A percentile compares a stretch with the other conserved stretches of the same genome.
Evolutionary conservation across 2,329 filamentous ascomycete species (phyloP).

Genomic region (Fonsecaea monophora): DNA sequence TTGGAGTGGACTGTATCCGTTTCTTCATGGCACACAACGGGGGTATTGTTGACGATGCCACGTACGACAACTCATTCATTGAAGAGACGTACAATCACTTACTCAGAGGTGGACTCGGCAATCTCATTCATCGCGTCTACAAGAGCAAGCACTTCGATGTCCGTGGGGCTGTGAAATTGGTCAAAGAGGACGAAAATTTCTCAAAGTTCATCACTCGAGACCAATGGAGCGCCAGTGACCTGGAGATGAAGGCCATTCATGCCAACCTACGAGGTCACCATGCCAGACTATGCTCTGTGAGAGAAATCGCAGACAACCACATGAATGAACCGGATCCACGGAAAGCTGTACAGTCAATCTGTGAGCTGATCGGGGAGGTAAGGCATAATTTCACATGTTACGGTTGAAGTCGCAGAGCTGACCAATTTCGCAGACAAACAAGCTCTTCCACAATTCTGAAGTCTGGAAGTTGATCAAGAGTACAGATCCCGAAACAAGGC

Average conservation of each 20-base stretch:
- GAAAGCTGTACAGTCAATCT: slow-evolving; percentile 69
- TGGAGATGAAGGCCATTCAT: slow-evolving; percentile 44
- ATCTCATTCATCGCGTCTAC: slow-evolving; percentile 75
- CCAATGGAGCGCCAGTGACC: slow-evolving; percentile 43
- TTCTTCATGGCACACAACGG: slow-evolving; percentile 87
- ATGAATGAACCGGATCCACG: slow-evolving; percentile 61
- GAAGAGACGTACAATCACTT: slow-evolving; percentile 78
- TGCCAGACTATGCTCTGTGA: slow-evolving; percentile 17
- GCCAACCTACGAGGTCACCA: slow-evolving; percentile 12
- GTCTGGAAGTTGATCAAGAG: slow-evolving; percentile 70
- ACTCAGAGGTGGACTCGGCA: slow-evolving; percentile 79
- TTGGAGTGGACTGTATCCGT: slow-evolving; percentile 84
- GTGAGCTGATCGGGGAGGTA: slow-evolving; percentile 68
- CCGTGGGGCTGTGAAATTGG: slow-evolving; percentile 61
- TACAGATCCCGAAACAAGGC: slow-evolving; percentile 42
- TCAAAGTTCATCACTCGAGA: slow-evolving; percentile 38
- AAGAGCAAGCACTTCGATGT: slow-evolving; percentile 74
- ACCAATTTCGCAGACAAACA: slow-evolving; percentile 63
- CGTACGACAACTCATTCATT: slow-evolving; percentile 82
- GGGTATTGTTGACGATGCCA: slow-evolving; percentile 75
- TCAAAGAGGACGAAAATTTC: slow-evolving; percentile 39
- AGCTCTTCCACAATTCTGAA: slow-evolving; percentile 66
- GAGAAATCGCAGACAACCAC: slow-evolving; percentile 20
- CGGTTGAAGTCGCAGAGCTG: slow-evolving; percentile 12
- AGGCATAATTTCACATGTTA: slow-evolving; percentile 29